Percentiles rank a stretch among this genome's conserved stretches.
These are phyloP conservation scores for Boehmeria nivea DNA, from an alignment of 306 rosid species.

Conservation along the genomic window DNA sequence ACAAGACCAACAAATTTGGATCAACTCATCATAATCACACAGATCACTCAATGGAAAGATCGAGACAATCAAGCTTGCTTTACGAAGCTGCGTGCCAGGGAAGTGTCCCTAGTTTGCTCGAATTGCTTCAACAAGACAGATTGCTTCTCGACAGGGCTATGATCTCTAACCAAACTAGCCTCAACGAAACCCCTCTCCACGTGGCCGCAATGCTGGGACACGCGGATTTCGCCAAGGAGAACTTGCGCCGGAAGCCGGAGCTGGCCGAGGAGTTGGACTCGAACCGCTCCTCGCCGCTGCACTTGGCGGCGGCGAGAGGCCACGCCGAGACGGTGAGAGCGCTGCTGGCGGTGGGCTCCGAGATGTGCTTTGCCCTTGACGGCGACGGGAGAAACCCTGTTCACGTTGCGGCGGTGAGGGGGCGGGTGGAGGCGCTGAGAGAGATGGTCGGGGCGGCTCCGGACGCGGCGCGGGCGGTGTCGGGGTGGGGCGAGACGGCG, in stretches of 20 bases:
- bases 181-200: conserved; percentile 21
- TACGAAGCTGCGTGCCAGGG: conserved; percentile 20
- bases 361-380: conserved; percentile 17
- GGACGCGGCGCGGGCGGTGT: conserved; percentile 1
- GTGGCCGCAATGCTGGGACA: conserved; percentile 20
- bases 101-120: conserved; percentile 3
- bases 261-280: conserved; percentile 23
- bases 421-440: conserved; percentile 8
- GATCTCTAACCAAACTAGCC: not conserved
- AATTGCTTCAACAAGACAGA: conserved; percentile 19
- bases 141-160: conserved; percentile 16
- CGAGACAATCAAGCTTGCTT: conserved; percentile 15
- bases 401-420: conserved; percentile 21
- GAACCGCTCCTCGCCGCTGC: conserved; percentile 13
- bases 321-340: conserved; percentile 3
- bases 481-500: conserved; percentile 15
- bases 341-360: not conserved
- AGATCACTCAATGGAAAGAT: too few species aligned
- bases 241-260: conserved; percentile 12
- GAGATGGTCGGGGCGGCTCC: conserved; percentile 19
- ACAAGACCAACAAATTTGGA: too few species aligned
- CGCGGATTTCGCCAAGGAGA: conserved; percentile 13
- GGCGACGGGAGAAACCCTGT: conserved; percentile 12
- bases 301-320: conserved; percentile 24
- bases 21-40: too few species aligned